phyloP scores from a whole-genome alignment of 106 monocot genomes.

The Dioscorea dumetorum region DNA sequence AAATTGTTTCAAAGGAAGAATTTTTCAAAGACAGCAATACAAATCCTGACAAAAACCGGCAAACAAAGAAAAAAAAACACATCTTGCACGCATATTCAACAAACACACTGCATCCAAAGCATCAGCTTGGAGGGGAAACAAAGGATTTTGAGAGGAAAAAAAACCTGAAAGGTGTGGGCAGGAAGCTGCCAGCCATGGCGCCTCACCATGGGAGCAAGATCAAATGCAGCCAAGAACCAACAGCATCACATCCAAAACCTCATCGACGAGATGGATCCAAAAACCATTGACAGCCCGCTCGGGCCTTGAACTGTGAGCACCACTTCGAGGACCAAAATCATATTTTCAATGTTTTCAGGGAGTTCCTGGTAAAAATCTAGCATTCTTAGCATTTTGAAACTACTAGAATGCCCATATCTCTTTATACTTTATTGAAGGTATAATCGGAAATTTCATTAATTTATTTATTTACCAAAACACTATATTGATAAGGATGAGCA shows the following conservation, averaged over 20 bases:
- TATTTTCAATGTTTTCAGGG: too few relatives aligned
- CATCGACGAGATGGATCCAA: too few relatives aligned
- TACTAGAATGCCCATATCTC: too few relatives aligned
- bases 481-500: too few relatives aligned
- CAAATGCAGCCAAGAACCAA: neutral
- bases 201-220: constrained; percentile 23
- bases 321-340: too few relatives aligned
- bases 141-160: neutral
- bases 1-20: neutral
- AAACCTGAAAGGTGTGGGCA: constrained; percentile 38
- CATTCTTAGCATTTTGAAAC: too few relatives aligned
- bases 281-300: too few relatives aligned
- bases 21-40: neutral
- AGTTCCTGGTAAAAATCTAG: too few relatives aligned
- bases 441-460: too few relatives aligned
- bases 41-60: neutral
- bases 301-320: too few relatives aligned
- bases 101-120: neutral
- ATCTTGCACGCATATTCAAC: neutral
- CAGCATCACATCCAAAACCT: constrained; percentile 9
- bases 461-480: too few relatives aligned
- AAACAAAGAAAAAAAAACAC: neutral
- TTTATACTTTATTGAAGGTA: too few relatives aligned
- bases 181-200: constrained; percentile 57
- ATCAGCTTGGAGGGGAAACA: neutral